Conservation (phyloP, 768 basidiomycete genomes). For the Leccinum broughii region DNA sequence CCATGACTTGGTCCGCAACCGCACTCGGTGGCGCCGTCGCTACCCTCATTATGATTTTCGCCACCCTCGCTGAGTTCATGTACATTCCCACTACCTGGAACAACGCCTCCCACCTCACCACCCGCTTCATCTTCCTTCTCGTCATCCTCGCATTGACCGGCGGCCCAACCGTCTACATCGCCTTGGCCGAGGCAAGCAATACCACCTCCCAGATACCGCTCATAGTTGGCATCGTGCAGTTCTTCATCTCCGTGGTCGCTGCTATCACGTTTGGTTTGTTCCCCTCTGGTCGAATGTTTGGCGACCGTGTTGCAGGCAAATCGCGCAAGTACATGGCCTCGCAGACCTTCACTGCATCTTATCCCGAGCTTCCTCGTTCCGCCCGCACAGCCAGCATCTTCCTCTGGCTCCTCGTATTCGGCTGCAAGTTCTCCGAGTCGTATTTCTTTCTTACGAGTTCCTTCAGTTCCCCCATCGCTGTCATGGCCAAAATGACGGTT, state of each 20-base stretch:
- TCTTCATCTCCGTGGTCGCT: conserved; percentile 83
- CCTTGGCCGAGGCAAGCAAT: conserved; percentile 65
- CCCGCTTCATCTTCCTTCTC: conserved; percentile 88
- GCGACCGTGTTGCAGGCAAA: conserved; percentile 96
- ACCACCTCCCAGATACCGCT: conserved; percentile 69
- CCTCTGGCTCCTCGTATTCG: conserved; percentile 91
- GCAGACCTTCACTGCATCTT: conserved; percentile 98
- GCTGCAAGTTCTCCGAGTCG: conserved; percentile 96
- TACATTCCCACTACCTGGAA: conserved; percentile 99
- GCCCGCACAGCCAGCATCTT: conserved; percentile 82
- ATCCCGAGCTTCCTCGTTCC: conserved; percentile 70
- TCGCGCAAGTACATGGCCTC: conserved; percentile 98
- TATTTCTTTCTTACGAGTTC: conserved; percentile 98
- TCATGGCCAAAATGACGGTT: conserved; percentile 95
- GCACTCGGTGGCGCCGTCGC: conserved; percentile 97
- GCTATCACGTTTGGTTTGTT: conserved; percentile 85
- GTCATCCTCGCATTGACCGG: conserved; percentile 90
- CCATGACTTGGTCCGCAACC: conserved; percentile 94
- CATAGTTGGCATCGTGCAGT: conserved; percentile 92
- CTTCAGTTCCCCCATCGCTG: conserved; percentile 94
- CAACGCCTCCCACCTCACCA: conserved; percentile 95
- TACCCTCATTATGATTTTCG: conserved; percentile 89
- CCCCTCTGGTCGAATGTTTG: conserved; percentile 98
- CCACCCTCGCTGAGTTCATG: conserved; percentile 91
- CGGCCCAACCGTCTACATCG: conserved; percentile 93